Evolutionary conservation across 768 basidiomycete genomes (phyloP).

Genomic region (Fistulinella prunicolor): DNA sequence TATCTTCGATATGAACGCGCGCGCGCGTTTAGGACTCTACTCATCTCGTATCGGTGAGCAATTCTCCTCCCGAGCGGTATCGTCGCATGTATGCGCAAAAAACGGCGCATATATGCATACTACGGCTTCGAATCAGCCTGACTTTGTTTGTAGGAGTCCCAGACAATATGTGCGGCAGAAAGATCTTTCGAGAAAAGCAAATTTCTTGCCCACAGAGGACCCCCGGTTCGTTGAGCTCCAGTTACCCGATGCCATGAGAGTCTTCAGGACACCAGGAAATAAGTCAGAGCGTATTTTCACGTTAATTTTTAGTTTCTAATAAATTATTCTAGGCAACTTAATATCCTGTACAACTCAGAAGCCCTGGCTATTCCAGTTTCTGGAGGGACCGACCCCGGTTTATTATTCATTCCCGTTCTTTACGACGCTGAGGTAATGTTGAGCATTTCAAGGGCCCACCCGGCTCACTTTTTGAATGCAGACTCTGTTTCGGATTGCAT

Average conservation of each 20-base stretch:
- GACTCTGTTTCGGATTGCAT: slow-evolving; percentile 51
- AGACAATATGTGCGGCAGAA: slow-evolving; percentile 22
- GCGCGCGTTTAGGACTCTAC: slow-evolving; percentile 68
- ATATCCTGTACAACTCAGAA: slow-evolving; percentile 53
- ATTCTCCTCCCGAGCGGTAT: background rate
- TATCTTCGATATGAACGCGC: slow-evolving; percentile 75
- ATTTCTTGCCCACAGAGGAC: slow-evolving; percentile 12
- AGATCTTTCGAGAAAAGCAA: slow-evolving; percentile 13
- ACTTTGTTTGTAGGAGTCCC: slow-evolving; percentile 14
- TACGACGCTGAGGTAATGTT: slow-evolving; percentile 56
- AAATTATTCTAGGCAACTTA: slow-evolving; percentile 32
- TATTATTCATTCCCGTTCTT: slow-evolving; percentile 55
- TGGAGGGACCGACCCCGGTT: slow-evolving; percentile 17
- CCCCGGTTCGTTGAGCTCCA: slow-evolving; percentile 41
- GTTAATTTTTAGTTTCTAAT: background rate
- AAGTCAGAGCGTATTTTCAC: slow-evolving; percentile 41
- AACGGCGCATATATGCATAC: slow-evolving; percentile 23
- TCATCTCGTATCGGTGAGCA: slow-evolving; percentile 70
- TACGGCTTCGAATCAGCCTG: slow-evolving; percentile 2
- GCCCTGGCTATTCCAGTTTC: slow-evolving; percentile 34
- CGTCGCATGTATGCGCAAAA: slow-evolving; percentile 13
- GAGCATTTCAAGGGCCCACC: background rate
- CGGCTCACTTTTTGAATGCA: slow-evolving; percentile 23
- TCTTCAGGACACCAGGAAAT: slow-evolving; percentile 50
- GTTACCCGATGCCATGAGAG: slow-evolving; percentile 58